A percentile compares a stretch with the other conserved stretches of the same genome.
Evolutionary conservation across 192 early-diverging fungal species (phyloP).

Genomic region (Rhizoclosmatium globosum): DNA sequence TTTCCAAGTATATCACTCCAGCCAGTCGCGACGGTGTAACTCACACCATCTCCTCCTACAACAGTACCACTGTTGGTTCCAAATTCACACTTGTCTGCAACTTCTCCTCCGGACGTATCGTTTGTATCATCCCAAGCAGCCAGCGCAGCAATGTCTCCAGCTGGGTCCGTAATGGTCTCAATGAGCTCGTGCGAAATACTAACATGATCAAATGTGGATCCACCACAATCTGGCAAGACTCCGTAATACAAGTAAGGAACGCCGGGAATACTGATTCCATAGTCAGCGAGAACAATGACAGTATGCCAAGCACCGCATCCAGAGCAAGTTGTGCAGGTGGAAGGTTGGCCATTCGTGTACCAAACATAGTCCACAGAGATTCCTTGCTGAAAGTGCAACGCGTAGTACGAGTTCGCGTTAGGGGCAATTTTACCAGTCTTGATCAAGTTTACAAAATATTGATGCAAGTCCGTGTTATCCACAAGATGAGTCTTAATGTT

Average conservation of each 20-base stretch:
- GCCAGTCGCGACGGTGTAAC: constrained; percentile 4
- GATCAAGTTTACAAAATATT: constrained; percentile 21
- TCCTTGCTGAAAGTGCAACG: constrained; percentile 39
- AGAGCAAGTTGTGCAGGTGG: constrained; percentile 10
- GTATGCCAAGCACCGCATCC: constrained; percentile 44
- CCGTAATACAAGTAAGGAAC: constrained; percentile 42
- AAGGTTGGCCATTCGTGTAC: constrained; percentile 4
- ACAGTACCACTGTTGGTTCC: background rate
- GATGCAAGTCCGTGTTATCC: constrained; percentile 10
- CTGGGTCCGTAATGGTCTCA: constrained; percentile 12
- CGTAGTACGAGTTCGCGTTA: constrained; percentile 39
- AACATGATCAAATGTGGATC: background rate
- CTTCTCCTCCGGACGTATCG: background rate
- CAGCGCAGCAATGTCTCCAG: background rate
- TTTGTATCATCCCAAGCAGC: background rate
- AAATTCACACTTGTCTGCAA: constrained; percentile 5
- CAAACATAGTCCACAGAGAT: background rate
- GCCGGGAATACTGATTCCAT: background rate
- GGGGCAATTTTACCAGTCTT: constrained; percentile 32
- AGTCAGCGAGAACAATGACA: constrained; percentile 27
- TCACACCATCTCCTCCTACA: background rate
- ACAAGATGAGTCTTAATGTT: constrained; percentile 3
- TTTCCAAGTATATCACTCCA: background rate
- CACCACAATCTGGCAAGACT: constrained; percentile 30
- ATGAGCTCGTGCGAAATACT: constrained; percentile 2